phyloP scores from a whole-genome alignment of 2,329 filamentous ascomycete species.

The Acrocalymma vagum region DNA sequence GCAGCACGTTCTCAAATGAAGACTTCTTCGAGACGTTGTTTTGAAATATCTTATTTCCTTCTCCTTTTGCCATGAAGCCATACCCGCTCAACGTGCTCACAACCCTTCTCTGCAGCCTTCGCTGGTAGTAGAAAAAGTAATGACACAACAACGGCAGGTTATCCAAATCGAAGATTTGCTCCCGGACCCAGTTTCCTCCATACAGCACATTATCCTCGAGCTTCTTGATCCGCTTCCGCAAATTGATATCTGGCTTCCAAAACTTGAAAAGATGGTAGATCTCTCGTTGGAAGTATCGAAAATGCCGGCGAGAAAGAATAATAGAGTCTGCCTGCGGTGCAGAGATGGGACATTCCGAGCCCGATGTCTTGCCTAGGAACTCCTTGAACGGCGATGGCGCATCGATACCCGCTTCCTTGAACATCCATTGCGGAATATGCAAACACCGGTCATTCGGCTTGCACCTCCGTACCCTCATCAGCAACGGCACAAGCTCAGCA shows the following conservation, averaged over 20 bases:
- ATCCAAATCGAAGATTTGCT: slow-evolving; percentile 10
- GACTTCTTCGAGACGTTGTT: slow-evolving; percentile 19
- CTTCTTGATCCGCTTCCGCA: slow-evolving; percentile 16
- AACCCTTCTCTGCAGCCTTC: slow-evolving; percentile 22
- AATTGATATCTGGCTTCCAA: slow-evolving; percentile 16
- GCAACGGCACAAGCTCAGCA: slow-evolving; percentile 9
- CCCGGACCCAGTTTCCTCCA: slow-evolving; percentile 14
- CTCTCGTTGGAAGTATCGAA: slow-evolving; percentile 14
- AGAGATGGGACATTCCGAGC: slow-evolving; percentile 1
- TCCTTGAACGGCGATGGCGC: slow-evolving; percentile 7
- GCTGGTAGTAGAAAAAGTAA: slow-evolving; percentile 26
- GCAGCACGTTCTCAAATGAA: slow-evolving; percentile 15
- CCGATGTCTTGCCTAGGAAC: background rate
- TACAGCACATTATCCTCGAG: slow-evolving; percentile 18
- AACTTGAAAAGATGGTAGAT: slow-evolving; percentile 14
- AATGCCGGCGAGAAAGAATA: slow-evolving; percentile 16
- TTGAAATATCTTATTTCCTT: slow-evolving; percentile 14
- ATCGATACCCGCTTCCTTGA: slow-evolving; percentile 11
- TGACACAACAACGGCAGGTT: slow-evolving; percentile 18
- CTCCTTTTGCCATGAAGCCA: slow-evolving; percentile 17
- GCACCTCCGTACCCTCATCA: slow-evolving; percentile 14
- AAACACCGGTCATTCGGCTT: slow-evolving; percentile 14
- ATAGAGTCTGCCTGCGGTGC: slow-evolving; percentile 12
- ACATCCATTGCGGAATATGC: slow-evolving; percentile 18
- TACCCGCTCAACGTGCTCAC: slow-evolving; percentile 7